phyloP scores from a whole-genome alignment of 352 stramenopile species.

The Pythium chondricola region DNA sequence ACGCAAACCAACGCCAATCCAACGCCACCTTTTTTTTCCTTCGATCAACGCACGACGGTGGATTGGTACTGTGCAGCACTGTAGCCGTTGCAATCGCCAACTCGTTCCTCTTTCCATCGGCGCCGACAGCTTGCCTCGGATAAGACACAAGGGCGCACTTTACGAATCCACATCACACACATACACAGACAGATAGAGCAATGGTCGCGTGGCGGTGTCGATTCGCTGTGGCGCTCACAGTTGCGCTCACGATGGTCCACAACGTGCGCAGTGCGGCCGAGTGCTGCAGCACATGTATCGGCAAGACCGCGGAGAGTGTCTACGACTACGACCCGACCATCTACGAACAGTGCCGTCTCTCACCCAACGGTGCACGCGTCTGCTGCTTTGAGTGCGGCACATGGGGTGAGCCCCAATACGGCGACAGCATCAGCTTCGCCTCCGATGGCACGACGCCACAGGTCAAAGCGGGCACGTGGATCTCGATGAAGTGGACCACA shows the following conservation, averaged over 20 bases:
- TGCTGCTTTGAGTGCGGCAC: slow-evolving; percentile 22
- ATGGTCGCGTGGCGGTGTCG: slow-evolving; percentile 9
- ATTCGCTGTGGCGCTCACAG: background rate
- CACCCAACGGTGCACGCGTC: slow-evolving; percentile 4
- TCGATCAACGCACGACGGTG: too few species aligned
- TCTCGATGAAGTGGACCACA: slow-evolving; percentile 44
- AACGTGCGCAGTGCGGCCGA: slow-evolving; percentile 1
- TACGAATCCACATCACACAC: too few species aligned
- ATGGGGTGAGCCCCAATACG: slow-evolving; percentile 16
- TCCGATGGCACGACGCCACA: slow-evolving; percentile 17
- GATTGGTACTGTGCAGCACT: too few species aligned
- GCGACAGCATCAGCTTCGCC: slow-evolving; percentile 12
- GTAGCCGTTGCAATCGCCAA: too few species aligned
- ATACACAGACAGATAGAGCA: too few species aligned
- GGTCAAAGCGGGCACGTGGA: slow-evolving; percentile 25
- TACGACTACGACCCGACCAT: slow-evolving; percentile 20
- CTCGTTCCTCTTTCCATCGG: too few species aligned
- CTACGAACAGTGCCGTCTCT: slow-evolving; percentile 13
- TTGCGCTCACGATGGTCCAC: background rate
- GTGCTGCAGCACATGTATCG: slow-evolving; percentile 23
- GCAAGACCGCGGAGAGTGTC: slow-evolving; percentile 8
- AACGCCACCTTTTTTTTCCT: too few species aligned
- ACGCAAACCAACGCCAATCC: too few species aligned
- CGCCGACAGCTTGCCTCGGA: too few species aligned
- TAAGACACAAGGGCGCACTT: too few species aligned